phyloP scores from a whole-genome alignment of 768 basidiomycete species.

The Tulasnella sp. region DNA sequence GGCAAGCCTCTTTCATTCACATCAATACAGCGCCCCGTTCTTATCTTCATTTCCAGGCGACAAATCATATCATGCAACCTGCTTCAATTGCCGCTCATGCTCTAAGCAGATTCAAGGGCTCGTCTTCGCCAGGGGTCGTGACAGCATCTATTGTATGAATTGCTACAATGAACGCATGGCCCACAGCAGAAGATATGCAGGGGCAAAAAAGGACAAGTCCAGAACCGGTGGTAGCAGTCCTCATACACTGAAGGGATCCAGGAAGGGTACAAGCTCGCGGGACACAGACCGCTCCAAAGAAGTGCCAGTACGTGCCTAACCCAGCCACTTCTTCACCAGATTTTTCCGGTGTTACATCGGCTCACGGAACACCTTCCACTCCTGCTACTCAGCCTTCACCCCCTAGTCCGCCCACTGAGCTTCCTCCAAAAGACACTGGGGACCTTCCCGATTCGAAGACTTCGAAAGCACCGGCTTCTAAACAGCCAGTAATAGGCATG shows the following conservation, averaged over 20 bases:
- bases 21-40: no score
- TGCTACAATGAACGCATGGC: constrained; percentile 98
- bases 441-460: no score
- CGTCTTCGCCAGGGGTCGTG: constrained; percentile 94
- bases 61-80: constrained; percentile 95
- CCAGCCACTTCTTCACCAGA: background rate
- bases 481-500: no score
- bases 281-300: background rate
- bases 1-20: constrained; percentile 26
- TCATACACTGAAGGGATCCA: constrained; percentile 21
- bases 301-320: constrained; percentile 4
- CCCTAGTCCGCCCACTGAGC: no score
- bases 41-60: constrained; percentile 35
- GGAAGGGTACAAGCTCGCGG: background rate
- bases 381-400: background rate
- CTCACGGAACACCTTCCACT: background rate
- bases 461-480: no score
- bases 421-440: no score
- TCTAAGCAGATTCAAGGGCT: constrained; percentile 91
- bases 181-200: constrained; percentile 77
- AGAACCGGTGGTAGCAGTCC: constrained; percentile 19
- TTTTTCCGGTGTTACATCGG: background rate
- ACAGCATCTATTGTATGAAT: constrained; percentile 97
- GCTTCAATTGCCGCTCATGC: constrained; percentile 96
- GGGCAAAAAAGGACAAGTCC: constrained; percentile 58